Conservation (phyloP, 2,329 filamentous ascomycete genomes). For the Calonectria montana region DNA sequence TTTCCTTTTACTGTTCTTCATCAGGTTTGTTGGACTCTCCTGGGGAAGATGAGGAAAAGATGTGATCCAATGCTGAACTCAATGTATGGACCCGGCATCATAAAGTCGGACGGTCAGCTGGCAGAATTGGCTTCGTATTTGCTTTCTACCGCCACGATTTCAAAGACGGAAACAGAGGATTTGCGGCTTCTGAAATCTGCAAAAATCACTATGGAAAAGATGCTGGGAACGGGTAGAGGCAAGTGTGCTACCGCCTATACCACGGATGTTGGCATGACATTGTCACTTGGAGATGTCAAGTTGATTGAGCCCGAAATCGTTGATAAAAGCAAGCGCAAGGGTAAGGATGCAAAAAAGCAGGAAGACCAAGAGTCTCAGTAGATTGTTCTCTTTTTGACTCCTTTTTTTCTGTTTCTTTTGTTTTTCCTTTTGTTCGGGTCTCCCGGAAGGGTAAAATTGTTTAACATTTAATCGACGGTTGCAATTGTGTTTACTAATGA, state of each 20-base stretch:
- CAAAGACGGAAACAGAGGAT: background rate
- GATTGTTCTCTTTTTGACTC: background rate
- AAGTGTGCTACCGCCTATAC: background rate
- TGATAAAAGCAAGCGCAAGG: background rate
- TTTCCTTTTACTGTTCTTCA: background rate
- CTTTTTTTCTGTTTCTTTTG: background rate
- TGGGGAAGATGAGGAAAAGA: background rate
- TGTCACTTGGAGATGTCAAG: background rate
- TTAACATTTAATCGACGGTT: background rate
- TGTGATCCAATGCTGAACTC: background rate
- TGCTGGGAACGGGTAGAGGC: background rate
- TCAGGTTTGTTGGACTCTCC: background rate
- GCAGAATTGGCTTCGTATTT: background rate
- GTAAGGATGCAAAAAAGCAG: background rate
- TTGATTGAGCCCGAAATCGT: background rate
- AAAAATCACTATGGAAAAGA: background rate
- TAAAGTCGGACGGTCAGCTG: background rate
- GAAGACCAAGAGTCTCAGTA: too few relatives aligned
- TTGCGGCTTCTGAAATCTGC: background rate
- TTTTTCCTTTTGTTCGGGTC: background rate
- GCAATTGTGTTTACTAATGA: background rate
- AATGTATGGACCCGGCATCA: background rate
- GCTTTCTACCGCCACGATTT: background rate
- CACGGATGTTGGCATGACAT: background rate
- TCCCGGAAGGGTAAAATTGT: background rate